Base-by-base conservation (phyloP, 1,284 basidiomycete genomes). In the Heterobasidion irregulare region DNA sequence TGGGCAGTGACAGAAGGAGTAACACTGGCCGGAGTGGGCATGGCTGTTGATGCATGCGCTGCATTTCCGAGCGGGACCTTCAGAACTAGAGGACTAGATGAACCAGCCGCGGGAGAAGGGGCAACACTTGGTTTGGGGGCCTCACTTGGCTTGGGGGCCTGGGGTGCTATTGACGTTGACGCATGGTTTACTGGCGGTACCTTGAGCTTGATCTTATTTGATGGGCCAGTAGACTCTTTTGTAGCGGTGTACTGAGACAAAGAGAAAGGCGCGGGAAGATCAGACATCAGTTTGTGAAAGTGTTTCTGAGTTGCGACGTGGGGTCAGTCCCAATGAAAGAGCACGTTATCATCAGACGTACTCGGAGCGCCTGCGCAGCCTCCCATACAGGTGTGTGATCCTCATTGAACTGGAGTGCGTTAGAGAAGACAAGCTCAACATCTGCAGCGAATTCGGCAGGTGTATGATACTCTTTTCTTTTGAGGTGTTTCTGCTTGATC, bases 401-500 rank as follows among this genome's bases (percentile, higher is more conserved):
- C 61, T 80, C 81, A 61, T 92, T 92, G 70, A 90, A 92, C 53
- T 78, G 71, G 68, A 92, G 77, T 2, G 94, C 94, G 67, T 98
- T 98, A n/a, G 83, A 80, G 71, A 94, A 96, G 49, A 97, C 88
- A 47, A 93, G 80, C 64, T 94, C 92, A 7, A 94, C 86, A 61
- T 97, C 94, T 34, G 82, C 80, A 53, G 88, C 87, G 65, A 95
- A 94, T 43, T 89, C 84, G 5, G 79, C 74, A 1, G 83, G 72
- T 1, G 76, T 76, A 34, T 65, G 61, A 62, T 92, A 92, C 61
- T 87, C 85, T 65, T 89, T 90, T 54, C 79, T 79, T 64, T 89
- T 89, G 59, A 92, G 72, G 49, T 76, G 79, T 82, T 85, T 89
- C 89, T 92, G 58, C 18, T 35, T 10, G 41, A 15, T 47, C 45